Conservation (phyloP, 202 grass and related monocot genomes). For the Digitaria exilis region DNA sequence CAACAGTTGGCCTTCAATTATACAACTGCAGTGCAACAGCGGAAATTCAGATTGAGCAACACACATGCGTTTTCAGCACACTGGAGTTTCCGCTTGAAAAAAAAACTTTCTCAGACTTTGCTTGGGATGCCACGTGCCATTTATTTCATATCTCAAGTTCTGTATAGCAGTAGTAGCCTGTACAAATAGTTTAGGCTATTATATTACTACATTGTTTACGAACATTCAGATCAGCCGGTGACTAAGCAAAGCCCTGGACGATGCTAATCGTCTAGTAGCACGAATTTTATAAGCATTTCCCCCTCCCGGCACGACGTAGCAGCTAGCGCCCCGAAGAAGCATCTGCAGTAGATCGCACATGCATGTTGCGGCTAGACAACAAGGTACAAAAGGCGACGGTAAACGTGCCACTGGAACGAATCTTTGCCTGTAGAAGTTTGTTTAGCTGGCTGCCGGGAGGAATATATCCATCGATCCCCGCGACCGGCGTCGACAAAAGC, state of each 20-base stretch:
- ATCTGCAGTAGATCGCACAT: slow-evolving; percentile 57
- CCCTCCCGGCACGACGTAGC: slow-evolving; percentile 9
- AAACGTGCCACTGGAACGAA: slow-evolving; percentile 50
- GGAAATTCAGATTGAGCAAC: neutral
- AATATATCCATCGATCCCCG: slow-evolving; percentile 59
- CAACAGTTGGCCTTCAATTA: slow-evolving; percentile 1
- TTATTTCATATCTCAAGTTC: neutral
- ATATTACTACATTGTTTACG: neutral
- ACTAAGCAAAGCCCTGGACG: neutral
- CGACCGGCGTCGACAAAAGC: slow-evolving; percentile 46
- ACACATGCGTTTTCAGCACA: neutral
- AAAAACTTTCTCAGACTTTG: neutral
- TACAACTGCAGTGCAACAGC: neutral
- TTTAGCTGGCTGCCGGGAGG: slow-evolving; percentile 36
- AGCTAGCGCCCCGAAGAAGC: slow-evolving; percentile 34
- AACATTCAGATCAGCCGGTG: neutral
- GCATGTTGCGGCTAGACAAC: slow-evolving; percentile 15
- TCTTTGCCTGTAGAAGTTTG: slow-evolving; percentile 41
- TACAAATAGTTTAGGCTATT: too few relatives aligned
- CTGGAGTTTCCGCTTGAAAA: neutral
- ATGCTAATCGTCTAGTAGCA: neutral
- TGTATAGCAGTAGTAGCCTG: neutral
- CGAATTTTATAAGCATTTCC: neutral
- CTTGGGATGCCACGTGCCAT: neutral
- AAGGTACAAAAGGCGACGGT: slow-evolving; percentile 49